Evolutionary conservation across 768 basidiomycete species (phyloP), one percentile per base, ranked within the genome.

Genomic region (Termitomyces sp.): DNA sequence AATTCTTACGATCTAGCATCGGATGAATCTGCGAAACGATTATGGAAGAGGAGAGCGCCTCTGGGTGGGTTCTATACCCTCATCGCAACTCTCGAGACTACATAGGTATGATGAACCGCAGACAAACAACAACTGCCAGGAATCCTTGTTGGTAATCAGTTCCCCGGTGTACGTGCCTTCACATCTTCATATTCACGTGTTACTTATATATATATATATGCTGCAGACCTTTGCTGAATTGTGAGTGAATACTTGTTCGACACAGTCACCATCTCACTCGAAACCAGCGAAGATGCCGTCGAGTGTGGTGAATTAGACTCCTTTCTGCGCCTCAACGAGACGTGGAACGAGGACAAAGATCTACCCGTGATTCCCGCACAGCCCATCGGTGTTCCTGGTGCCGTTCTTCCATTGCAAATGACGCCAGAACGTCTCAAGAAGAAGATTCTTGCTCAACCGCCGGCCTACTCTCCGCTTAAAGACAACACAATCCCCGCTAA

Each of bases 61-160:
- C 62, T 66, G 62, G 82, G 89, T 86, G 46, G 43, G 60, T 53
- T 56, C 70, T 49, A 12, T 38, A n/a, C 63, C 13, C 39, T 38
- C 20, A 32, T 27, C 18, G 3, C 18, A 27, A 32, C 42, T 46
- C 23, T 46, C 23, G 32, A 0, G 25, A 43, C 43, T 39, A 25
- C 12, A 56, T 29, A 50, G 3, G 3, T 29, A 9, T 36, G 23
- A 22, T 12, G 40, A 22, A 51, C 25, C 60, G 3, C 65, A 90
- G 92, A 84, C 66, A 91, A 92, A 61, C 89, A 90, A 60, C 89
- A 90, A 61, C 75, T 94, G 4, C 91, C 91, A 22, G 92, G 91
- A 3, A 85, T 93, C 39, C 81, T 94, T 6, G 79, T 94, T 35
- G 91, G 91, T 3, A 83, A 83, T 35, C 79, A 75, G 54, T 94